Base-by-base conservation (phyloP, 1,284 basidiomycete species). In the Apiotrichum brassicae region DNA sequence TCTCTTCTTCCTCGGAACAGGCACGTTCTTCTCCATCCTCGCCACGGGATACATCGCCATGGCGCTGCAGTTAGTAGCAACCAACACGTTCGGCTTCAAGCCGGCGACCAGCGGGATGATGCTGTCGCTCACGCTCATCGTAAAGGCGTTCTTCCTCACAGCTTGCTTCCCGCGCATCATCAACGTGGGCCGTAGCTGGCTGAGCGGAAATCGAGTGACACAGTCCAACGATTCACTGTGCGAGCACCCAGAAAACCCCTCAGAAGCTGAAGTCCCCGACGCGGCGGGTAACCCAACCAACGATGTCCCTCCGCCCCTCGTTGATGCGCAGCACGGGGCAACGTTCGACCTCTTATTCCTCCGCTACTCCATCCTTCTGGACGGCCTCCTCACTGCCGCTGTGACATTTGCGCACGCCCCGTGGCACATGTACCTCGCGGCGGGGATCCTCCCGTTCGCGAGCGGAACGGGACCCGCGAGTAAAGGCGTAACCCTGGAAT, bases 401-500 rank as follows among this genome's bases (percentile, higher is more conserved):
- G 54, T 64, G 7, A 51, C 62, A 5, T 53, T 69, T 38, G 54
- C 60, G 3, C 47, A 32, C 3, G 19, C 48, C 9, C 56, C 61
- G 0, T 67, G 63, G 67, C 68, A 73, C 44, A 61, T 74, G 38
- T 71, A 69, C 46, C 25, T 65, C 18, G 72, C 73, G 0, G 72
- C 69, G 0, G 59, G 48, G 0, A 50, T 73, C 0, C 48, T 75
- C 16, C 73, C 73, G 1, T 65, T 73, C 36, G 71, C 72, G 14
- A 65, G 61, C 20, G 73, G 70, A 3, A 72, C 72, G 0, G 71
- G 70, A 1, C 61, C 70, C 9, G 72, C 73, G 0, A 57, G 60
- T 16, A 73, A 72, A 48, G 73, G 73, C 6, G 70, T 73, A 9
- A 58, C 63, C 3, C 56, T 73, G 42, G 73, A 73, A 47, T 65